A percentile compares a stretch with the other conserved stretches of the same genome.
Conservation (phyloP, 2,329 filamentous ascomycete genomes). For the Cylindrodendrum hubeiense region DNA sequence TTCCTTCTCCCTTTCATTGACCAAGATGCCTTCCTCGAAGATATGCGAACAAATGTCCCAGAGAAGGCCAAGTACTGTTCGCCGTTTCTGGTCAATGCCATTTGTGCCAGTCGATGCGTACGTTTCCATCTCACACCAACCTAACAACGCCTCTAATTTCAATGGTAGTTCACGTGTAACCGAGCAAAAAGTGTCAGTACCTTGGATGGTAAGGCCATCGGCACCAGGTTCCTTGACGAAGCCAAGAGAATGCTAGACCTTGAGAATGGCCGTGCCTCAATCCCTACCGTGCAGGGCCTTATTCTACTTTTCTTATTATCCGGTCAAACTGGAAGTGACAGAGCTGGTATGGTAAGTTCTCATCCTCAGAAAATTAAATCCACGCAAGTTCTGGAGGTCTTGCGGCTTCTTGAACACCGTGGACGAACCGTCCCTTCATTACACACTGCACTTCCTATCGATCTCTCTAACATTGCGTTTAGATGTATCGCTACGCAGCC, state of each 20-base stretch:
- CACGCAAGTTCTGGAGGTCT: not conserved
- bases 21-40: slow-evolving; percentile 40
- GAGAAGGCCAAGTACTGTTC: slow-evolving; percentile 44
- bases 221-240: slow-evolving; percentile 37
- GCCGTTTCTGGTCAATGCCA: slow-evolving; percentile 48
- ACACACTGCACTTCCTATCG: not conserved
- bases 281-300: slow-evolving; percentile 39
- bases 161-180: slow-evolving; percentile 34
- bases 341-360: slow-evolving; percentile 30
- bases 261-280: slow-evolving; percentile 32
- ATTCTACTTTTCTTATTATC: slow-evolving; percentile 33
- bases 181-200: slow-evolving; percentile 32
- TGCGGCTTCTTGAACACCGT: too few species aligned
- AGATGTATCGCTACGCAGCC: slow-evolving; percentile 39
- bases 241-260: slow-evolving; percentile 39
- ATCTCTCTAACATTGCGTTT: not conserved
- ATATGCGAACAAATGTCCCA: slow-evolving; percentile 39
- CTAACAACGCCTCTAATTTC: not conserved
- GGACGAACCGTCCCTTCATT: not conserved
- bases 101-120: slow-evolving; percentile 48
- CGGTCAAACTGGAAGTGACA: slow-evolving; percentile 21
- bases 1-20: slow-evolving; percentile 44
- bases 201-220: slow-evolving; percentile 30
- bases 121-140: not conserved
- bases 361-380: not conserved